Evolutionary conservation across 2,329 filamentous ascomycete species (phyloP).

Genomic region (Ophiostoma populinum): DNA sequence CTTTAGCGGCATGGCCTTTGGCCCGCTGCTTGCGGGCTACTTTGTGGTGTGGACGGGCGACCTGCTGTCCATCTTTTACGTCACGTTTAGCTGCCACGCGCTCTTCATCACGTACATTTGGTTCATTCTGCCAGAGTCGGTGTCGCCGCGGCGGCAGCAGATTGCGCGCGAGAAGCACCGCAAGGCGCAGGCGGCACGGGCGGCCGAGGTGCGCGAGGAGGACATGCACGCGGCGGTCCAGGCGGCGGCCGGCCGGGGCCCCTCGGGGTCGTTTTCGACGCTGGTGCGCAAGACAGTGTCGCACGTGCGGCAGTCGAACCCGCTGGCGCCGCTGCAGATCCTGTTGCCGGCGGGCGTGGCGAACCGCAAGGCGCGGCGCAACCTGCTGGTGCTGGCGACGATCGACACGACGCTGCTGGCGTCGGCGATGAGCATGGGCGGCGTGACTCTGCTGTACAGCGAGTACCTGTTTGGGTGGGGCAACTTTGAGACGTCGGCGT

Average conservation of each 20-base stretch:
- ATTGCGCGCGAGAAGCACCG: constrained; percentile 52
- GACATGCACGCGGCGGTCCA: constrained; percentile 6
- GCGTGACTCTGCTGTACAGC: constrained; percentile 72
- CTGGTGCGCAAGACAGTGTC: constrained; percentile 16
- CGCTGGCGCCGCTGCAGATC: constrained; percentile 61
- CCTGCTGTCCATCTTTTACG: constrained; percentile 70
- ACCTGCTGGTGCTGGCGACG: constrained; percentile 63
- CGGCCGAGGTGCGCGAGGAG: constrained; percentile 12
- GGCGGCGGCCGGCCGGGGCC: constrained; percentile 6
- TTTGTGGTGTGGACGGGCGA: constrained; percentile 61
- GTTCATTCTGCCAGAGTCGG: constrained; percentile 66
- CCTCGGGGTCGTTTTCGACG: constrained; percentile 6
- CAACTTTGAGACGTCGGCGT: constrained; percentile 62
- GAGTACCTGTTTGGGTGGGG: constrained; percentile 70
- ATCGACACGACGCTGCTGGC: constrained; percentile 74
- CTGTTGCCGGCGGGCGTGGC: constrained; percentile 56
- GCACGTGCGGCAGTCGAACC: constrained; percentile 35
- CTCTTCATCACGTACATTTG: constrained; percentile 57
- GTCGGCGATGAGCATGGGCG: constrained; percentile 61
- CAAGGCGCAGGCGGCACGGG: constrained; percentile 24
- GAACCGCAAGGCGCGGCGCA: constrained; percentile 48
- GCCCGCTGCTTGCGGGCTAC: constrained; percentile 65
- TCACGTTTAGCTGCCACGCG: constrained; percentile 53
- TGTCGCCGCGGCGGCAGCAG: constrained; percentile 55
- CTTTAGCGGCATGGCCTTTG: constrained; percentile 75